Base-by-base conservation (phyloP, 495 filamentous ascomycete genomes). In the Penicillium robsamsonii region DNA sequence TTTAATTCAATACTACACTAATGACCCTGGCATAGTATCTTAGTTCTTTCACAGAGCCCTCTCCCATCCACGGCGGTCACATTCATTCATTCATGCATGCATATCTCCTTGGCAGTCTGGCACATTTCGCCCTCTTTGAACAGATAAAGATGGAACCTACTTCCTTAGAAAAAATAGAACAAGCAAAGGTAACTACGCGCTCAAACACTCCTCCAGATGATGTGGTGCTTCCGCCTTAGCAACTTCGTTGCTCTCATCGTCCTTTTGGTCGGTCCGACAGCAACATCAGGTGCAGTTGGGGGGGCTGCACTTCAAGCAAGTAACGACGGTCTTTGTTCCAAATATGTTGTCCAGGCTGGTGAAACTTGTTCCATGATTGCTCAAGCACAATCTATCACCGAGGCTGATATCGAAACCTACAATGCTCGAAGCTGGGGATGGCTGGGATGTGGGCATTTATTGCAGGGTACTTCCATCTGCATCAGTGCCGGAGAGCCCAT, bases 401-500 rank as follows among this genome's bases (percentile, higher is more conserved):
- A 10, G 11, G 30, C 27, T 17, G 29, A 54, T 29, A 44, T 54
- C 30, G 29, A 35, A 31, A 24, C 15, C 9, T 54, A 15, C 29
- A 54, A 54, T 12, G 22, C 18, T 15, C 12, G n/a, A 35, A 38
- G 18, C 31, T 50, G 31, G 31, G 33, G 1, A 25, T 50, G 47
- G 52, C 20, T 4, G 4, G 52, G 52, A 11, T 54, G 52, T 18
- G 10, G 11, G 13, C 12, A 54, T 3, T 22, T 54, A 11, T 38
- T 5, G 5, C 52, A 44, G 30, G 43, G 42, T 18, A 9, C 15
- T n/a, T 54, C 37, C 5, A 44, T 54, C 20, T 54, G 51, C 4
- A 8, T 54, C 13, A 54, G 51, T 24, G 18, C 30, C 13, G 51
- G 51, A 6, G 51, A 44, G 17, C 40, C 51, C 5, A 3, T 20